Base-by-base conservation (phyloP, 2,329 filamentous ascomycete species). In the Elsinoe perseae region DNA sequence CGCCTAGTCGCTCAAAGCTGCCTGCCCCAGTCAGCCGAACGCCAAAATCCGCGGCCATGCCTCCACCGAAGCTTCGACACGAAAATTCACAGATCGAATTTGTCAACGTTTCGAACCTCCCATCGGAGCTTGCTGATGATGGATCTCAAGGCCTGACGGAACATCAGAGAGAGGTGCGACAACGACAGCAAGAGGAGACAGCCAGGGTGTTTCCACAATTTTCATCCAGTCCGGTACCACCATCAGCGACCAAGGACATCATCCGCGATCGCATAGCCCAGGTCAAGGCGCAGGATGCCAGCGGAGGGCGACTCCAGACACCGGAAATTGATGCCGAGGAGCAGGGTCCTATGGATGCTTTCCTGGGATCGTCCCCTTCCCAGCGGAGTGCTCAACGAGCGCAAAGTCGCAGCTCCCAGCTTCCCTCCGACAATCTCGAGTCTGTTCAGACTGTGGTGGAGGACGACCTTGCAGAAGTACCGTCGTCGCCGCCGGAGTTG, bases 61-160 rank as follows among this genome's bases (percentile, higher is more conserved):
- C 70, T 10, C 80, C 77, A 46, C 75, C 78, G 16, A 80, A 80
- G 58, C 74, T 84, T 25, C 81, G 86, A 30, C 89, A 95, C 63
- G 82, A 95, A 60, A 80, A 95, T 69, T 95, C 89, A 0, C 89
- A 95, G 64, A 79, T 95, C 23, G 79, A 87, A 42, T 93, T 93
- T 64, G 81, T 85, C 2, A 73, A 82, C 0, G 85, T 92, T 46
- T 78, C 80, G 27, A 81, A 83, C 10, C 81, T 84, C 0, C 72
- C 78, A 2, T 71, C 76, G 3, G 69, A 72, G 12, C 71, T 69
- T 0, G 66, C 68, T 18, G 62, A 66, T 2, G 65, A 77, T 2
- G 84, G 88, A 56, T 89, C 86, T 0, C 89, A 93, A 63, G 71
- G 84, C 16, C 73, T 95, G 50, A 95, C 89, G 0, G 87, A 91